Evolutionary conservation across 176 grass and related monocot species (phyloP), one percentile per base, ranked within the genome.

Genomic region (Carex cristatella): DNA sequence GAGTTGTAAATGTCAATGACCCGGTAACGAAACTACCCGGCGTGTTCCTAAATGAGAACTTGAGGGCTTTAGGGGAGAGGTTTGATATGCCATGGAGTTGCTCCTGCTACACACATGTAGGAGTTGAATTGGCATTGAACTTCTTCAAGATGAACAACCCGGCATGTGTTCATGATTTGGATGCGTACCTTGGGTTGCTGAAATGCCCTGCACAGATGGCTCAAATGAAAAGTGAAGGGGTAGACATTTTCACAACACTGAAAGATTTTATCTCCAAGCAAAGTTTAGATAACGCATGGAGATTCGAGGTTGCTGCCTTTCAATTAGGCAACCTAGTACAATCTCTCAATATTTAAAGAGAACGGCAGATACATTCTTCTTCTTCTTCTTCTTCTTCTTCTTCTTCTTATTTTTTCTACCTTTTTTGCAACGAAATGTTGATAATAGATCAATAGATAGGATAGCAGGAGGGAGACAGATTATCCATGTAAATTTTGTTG

Each of bases 121-220:
- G 94, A 6, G 87, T 97, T 0, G 94, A 93, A 80, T 79, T 97
- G 38, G 84, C 89, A 15, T 67, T 93, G 7, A 88, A 97, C 28
- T 93, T 91, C 90, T 97, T 92, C 89, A 84, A 92, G 84, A 86
- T 87, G 35, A 81, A 83, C 57, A 81, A 94, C 76, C 92, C 88
- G n/a, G 87, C 87, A 3, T 87, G 88, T 18, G 94, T 97, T 32
- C 94, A 97, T 66, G 94, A 97, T 79, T 27, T 97, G 83, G 92
- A 92, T 1, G 83, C 92, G 0, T 94, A 97, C 67, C 15, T 97
- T 14, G 87, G 87, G 58, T n/a, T 91, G 31, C 65, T 97, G 38
- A 94, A 94, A 89, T 84, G 92, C 80, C 85, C 90, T 2, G 70
- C 57, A 5, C 89, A 87, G 58, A 60, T 90, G 66, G 53, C 60